Percentiles rank a stretch among this genome's conserved stretches.
phyloP scores from a whole-genome alignment of 2,329 filamentous ascomycete genomes.

The Ophiosphaerella herpotricha region DNA sequence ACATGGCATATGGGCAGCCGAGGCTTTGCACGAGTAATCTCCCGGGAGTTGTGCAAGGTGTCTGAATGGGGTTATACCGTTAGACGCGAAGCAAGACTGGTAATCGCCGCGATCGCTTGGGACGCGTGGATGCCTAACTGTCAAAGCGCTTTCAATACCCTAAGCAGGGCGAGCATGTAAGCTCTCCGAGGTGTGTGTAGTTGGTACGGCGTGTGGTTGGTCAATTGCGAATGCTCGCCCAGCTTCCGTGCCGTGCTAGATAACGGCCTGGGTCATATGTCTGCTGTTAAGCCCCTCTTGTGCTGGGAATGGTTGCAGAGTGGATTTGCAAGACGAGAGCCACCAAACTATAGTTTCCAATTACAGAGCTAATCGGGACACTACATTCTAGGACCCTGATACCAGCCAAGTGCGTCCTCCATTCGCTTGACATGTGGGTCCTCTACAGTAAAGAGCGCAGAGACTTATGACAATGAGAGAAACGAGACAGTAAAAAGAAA shows the following conservation, averaged over 20 bases:
- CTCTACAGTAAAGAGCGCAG: conserved; percentile 23
- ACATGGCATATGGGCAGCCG: not conserved
- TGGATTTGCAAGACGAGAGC: conserved; percentile 2
- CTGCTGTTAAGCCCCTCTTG: too few relatives aligned
- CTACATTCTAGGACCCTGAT: conserved; percentile 30
- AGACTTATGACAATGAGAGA: conserved; percentile 15
- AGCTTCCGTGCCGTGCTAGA: conserved; percentile 1
- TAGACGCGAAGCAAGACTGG: conserved; percentile 1
- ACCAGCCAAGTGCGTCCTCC: conserved; percentile 34
- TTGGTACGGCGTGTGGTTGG: conserved; percentile 10
- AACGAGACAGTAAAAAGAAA: conserved; percentile 28
- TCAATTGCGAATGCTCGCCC: conserved; percentile 1
- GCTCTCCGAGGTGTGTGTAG: conserved; percentile 9
- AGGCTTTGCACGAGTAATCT: conserved; percentile 4
- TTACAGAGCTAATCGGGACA: conserved; percentile 33
- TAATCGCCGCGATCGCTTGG: conserved; percentile 6
- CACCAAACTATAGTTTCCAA: conserved; percentile 33
- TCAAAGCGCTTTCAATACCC: conserved; percentile 6
- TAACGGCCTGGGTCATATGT: not conserved
- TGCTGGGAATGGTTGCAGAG: not conserved
- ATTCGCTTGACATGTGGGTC: conserved; percentile 16
- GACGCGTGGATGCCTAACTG: conserved; percentile 8
- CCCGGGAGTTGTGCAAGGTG: conserved; percentile 7
- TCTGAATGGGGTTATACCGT: not conserved
- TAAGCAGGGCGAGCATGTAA: conserved; percentile 4